Conservation (phyloP, 2,329 filamentous ascomycete genomes). For the Venturia aucupariae region DNA sequence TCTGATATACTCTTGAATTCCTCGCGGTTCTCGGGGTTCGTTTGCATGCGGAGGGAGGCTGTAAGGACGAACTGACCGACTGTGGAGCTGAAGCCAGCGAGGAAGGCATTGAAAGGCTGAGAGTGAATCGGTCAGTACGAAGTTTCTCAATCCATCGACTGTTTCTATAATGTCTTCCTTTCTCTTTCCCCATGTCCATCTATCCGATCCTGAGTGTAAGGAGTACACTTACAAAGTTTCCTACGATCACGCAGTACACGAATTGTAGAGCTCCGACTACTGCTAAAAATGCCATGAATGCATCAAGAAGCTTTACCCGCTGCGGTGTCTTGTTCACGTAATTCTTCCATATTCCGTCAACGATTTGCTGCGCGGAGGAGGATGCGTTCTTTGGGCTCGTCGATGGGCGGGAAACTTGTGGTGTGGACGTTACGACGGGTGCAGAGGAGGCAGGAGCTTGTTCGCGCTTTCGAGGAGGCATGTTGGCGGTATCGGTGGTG, state of each 20-base stretch:
- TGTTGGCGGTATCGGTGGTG: slow-evolving; percentile 14
- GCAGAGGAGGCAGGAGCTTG: slow-evolving; percentile 12
- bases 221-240: slow-evolving; percentile 75
- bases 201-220: background rate
- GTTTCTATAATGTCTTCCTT: background rate
- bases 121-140: slow-evolving; percentile 3
- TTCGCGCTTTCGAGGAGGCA: slow-evolving; percentile 23
- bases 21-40: slow-evolving; percentile 67
- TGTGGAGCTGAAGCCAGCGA: slow-evolving; percentile 86
- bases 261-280: slow-evolving; percentile 86
- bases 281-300: slow-evolving; percentile 81
- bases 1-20: slow-evolving; percentile 71
- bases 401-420: slow-evolving; percentile 18
- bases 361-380: slow-evolving; percentile 40
- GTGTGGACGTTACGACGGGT: slow-evolving; percentile 16
- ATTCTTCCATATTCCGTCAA: slow-evolving; percentile 61
- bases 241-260: slow-evolving; percentile 79
- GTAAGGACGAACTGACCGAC: slow-evolving; percentile 98
- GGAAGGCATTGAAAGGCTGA: slow-evolving; percentile 97
- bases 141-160: too few species aligned
- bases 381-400: slow-evolving; percentile 17
- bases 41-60: slow-evolving; percentile 84
- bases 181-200: background rate
- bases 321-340: slow-evolving; percentile 78
- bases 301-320: slow-evolving; percentile 83